These are phyloP conservation scores for Malassezia caprae DNA, from an alignment of 1,284 basidiomycete genomes.

Conservation along the genomic window DNA sequence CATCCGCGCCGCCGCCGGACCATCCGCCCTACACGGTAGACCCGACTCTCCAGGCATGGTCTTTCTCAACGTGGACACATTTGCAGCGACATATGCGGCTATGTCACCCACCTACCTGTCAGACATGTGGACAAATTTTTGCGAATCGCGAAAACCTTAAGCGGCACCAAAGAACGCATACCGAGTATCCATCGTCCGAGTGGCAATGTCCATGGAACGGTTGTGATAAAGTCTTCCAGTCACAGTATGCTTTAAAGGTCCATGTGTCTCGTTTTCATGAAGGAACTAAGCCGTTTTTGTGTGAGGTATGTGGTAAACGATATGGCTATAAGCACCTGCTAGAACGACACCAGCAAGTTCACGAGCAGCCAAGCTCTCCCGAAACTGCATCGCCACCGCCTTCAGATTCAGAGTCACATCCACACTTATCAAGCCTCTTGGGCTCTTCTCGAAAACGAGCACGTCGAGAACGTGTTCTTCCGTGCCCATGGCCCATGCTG, in stretches of 20 bases:
- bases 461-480: slow-evolving; percentile 1
- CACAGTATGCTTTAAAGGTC: slow-evolving; percentile 2
- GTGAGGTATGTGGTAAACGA: slow-evolving; percentile 4
- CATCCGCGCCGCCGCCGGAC: background rate
- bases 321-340: slow-evolving; percentile 16
- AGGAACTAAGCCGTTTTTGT: slow-evolving; percentile 5
- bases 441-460: slow-evolving; percentile 1
- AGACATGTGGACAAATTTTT: slow-evolving; percentile 5
- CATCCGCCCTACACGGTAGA: background rate
- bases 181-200: background rate
- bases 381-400: background rate
- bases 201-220: slow-evolving; percentile 14
- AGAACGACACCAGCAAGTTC: background rate
- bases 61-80: slow-evolving; percentile 15
- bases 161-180: slow-evolving; percentile 3
- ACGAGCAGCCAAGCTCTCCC: background rate
- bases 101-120: slow-evolving; percentile 13
- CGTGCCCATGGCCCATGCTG: background rate
- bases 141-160: slow-evolving; percentile 12
- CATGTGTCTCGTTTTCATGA: slow-evolving; percentile 8
- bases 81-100: slow-evolving; percentile 12
- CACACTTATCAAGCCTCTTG: background rate
- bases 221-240: slow-evolving; percentile 5
- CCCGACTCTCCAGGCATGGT: background rate
- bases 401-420: background rate